phyloP scores from a whole-genome alignment of 176 grass and related monocot genomes.

The Ampelocalamus luodianensis region DNA sequence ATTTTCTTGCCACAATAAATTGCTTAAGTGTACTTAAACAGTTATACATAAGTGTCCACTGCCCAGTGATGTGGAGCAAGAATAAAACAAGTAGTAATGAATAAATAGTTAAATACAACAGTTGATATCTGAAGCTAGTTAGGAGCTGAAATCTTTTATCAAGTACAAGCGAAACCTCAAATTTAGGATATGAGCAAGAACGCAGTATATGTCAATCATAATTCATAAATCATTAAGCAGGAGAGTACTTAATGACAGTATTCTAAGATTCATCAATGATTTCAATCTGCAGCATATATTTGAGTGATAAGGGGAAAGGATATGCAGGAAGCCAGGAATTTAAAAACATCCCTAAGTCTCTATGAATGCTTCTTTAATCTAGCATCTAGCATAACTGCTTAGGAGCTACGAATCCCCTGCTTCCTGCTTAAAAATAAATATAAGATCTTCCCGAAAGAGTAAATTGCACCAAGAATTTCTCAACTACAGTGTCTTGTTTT shows the following conservation, averaged over 20 bases:
- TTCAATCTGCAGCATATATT: not conserved
- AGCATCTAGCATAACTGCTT: conserved; percentile 28
- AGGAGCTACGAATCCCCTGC: not conserved
- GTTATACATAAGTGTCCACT: not conserved
- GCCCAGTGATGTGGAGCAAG: not conserved
- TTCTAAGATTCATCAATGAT: not conserved
- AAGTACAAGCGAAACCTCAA: not conserved
- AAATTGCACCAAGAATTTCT: not conserved
- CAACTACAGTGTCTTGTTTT: not conserved
- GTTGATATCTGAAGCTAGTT: not conserved
- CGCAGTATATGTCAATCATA: not conserved
- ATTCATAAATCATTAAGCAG: not conserved
- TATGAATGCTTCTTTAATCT: not conserved
- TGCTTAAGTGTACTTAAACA: not conserved
- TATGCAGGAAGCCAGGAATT: not conserved
- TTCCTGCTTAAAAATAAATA: not conserved
- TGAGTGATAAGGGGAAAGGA: not conserved
- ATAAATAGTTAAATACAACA: not conserved
- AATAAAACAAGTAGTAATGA: not conserved
- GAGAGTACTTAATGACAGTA: not conserved
- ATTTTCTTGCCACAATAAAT: not conserved
- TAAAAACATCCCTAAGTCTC: not conserved
- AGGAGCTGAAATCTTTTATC: not conserved
- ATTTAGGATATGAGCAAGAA: not conserved
- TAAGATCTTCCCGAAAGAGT: not conserved